Percentiles rank a stretch among this genome's conserved stretches.
phyloP scores from a whole-genome alignment of 2,329 filamentous ascomycete species.

The Fusarium equiseti region DNA sequence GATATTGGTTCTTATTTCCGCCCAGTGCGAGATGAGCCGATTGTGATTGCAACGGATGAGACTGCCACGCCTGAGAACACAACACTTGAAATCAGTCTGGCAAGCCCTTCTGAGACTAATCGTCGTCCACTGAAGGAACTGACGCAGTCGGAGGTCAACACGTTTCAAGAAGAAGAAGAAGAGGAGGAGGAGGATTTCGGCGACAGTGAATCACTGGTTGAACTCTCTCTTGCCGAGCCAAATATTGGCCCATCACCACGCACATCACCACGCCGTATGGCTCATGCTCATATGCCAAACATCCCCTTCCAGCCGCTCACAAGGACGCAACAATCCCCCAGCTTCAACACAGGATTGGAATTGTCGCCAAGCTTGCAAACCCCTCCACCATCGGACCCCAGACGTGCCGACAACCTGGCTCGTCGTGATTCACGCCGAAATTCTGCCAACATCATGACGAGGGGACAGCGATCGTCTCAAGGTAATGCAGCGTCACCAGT shows the following conservation, averaged over 20 bases:
- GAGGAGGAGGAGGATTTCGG: slow-evolving; percentile 25
- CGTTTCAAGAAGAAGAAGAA: slow-evolving; percentile 32
- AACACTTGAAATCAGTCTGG: slow-evolving; percentile 11
- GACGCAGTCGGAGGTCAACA: slow-evolving; percentile 41
- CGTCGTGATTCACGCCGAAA: slow-evolving; percentile 14
- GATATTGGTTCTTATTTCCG: slow-evolving; percentile 52
- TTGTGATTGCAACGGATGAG: slow-evolving; percentile 53
- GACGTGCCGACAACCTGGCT: slow-evolving; percentile 10
- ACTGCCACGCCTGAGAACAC: slow-evolving; percentile 48
- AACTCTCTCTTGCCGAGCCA: slow-evolving; percentile 14
- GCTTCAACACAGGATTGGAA: slow-evolving; percentile 5
- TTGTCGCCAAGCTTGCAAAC: slow-evolving; percentile 34
- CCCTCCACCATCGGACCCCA: slow-evolving; percentile 45
- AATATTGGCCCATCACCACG: slow-evolving; percentile 11
- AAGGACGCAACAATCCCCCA: slow-evolving; percentile 7
- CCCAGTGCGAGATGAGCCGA: slow-evolving; percentile 38
- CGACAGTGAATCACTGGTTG: slow-evolving; percentile 1
- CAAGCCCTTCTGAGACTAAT: slow-evolving; percentile 11
- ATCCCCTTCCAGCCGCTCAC: slow-evolving; percentile 21
- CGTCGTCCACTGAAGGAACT: slow-evolving; percentile 43
- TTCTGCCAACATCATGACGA: slow-evolving; percentile 3
- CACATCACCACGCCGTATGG: slow-evolving; percentile 14
- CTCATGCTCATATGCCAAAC: slow-evolving; percentile 4
- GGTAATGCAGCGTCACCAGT: slow-evolving; percentile 3
- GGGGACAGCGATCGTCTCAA: slow-evolving; percentile 14